Base-by-base conservation (phyloP, 352 stramenopile species). In the Phytopythium aichiense region DNA sequence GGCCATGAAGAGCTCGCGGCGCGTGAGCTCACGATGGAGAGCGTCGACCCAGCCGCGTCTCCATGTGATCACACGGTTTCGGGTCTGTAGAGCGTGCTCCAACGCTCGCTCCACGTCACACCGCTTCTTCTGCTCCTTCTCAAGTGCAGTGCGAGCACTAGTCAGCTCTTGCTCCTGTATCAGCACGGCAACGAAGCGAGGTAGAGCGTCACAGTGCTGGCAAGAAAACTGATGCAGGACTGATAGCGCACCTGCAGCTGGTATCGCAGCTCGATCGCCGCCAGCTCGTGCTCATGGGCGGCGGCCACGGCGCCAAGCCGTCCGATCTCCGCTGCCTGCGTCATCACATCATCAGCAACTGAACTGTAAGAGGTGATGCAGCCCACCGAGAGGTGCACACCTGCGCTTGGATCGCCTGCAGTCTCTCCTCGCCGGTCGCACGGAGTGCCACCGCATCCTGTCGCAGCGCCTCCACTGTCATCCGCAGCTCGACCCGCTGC, bases 61-160 rank as follows among this genome's bases (percentile, higher is more conserved):
- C 74, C 74, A 86, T 2, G 48, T 37, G 7, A 86, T 37, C 35
- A 59, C 66, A 43, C 74, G 67, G 59, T 80, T 80, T 49, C 72
- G 67, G 22, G 60, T 80, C 54, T 73, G 43, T 7, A 76, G 1
- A 22, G 64, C 59, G 22, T 31, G 63, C 40, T 68, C 62, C 5
- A 77, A 20, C 4, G 53, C 40, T 43, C 52, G 60, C 33, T 72
- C 53, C 16, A 85, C 42, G 16, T 43, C 25, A 35, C 52, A 40
- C n/a, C 9, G 28, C 53, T 76, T 61, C 20, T 63, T 37, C 8
- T 40, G 60, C n/a, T 66, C 51, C 22, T 67, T 48, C 18, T 67
- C 42, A 20, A 60, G 20, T 5, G 45, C 31, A 15, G 40, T 56
- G 58, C 58, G 71, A 53, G 38, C n/a, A 22, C 13, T 58, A 1